Conservation (phyloP, 2,329 filamentous ascomycete genomes). For the Fonsecaea erecta region DNA sequence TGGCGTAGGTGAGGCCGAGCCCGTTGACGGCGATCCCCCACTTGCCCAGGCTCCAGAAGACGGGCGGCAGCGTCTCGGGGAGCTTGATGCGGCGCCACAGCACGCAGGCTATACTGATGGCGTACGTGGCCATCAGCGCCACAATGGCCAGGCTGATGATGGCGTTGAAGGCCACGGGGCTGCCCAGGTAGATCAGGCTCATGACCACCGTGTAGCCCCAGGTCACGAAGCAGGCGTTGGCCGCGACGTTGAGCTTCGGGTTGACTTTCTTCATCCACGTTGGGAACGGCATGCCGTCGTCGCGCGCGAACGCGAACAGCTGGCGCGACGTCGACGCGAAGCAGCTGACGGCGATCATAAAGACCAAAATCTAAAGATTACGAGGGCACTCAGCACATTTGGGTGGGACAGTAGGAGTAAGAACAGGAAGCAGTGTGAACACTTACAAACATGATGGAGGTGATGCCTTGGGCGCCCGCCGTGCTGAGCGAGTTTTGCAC, state of each 20-base stretch:
- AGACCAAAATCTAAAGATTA: constrained; percentile 38
- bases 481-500: constrained; percentile 45
- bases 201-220: constrained; percentile 22
- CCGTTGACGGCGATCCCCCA: constrained; percentile 42
- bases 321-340: constrained; percentile 49
- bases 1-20: constrained; percentile 41
- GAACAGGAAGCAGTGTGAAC: too few relatives aligned
- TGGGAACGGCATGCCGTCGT: constrained; percentile 50
- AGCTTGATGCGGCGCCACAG: constrained; percentile 50
- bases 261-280: constrained; percentile 43
- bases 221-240: constrained; percentile 32
- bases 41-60: constrained; percentile 51
- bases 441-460: constrained; percentile 47
- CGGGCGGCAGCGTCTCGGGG: constrained; percentile 46
- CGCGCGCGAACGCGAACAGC: constrained; percentile 51
- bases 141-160: constrained; percentile 52
- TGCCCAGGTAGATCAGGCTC: constrained; percentile 34
- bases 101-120: constrained; percentile 54
- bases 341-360: constrained; percentile 45
- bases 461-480: constrained; percentile 41
- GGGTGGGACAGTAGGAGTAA: too few relatives aligned
- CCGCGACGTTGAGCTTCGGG: constrained; percentile 28
- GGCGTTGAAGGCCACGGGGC: constrained; percentile 34
- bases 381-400: neutral
- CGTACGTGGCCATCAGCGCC: constrained; percentile 57